Evolutionary conservation across 768 basidiomycete genomes (phyloP), one percentile per base, ranked within the genome.

Genomic region (Phlegmacium glaucopus): DNA sequence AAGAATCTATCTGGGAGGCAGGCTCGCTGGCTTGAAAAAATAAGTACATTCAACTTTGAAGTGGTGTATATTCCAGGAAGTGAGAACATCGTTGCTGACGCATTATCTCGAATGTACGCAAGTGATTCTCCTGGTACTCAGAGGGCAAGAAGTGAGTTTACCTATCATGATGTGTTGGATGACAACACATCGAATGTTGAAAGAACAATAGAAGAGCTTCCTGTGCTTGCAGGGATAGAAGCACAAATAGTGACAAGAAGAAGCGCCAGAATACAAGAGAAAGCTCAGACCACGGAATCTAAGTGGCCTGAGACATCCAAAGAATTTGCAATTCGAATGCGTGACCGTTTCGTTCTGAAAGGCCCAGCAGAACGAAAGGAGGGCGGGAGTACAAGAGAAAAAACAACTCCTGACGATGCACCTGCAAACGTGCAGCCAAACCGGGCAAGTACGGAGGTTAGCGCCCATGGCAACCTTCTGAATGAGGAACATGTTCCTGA

Each of bases 21-120:
- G 25, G 62, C 58, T 0, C 55, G 63, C 0, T 72, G 72, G 72
- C 16, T 67, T 5, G 65, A 68, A 5, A 54, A 57, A 11, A 47
- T 56, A 7, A 26, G 22, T 1, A 34, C 27, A 12, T 56, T 53
- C 42, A 47, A 56, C 27, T 56, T 56, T 36, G 37, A 52, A 22
- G 48, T 56, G 0, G 28, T 47, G 1, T 52, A 56, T 41, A 42
- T 56, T 1, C 48, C 51, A 5, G 71, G 71, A 0, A 49, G 36
- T 9, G 54, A 61, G 12, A 71, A 70, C 42, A 44, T 53, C 0
- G 28, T 69, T 1, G 60, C 62, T 1, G 69, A 72, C 52, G 56
- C 60, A 0, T 36, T 67, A 8, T 65, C 60, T 0, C 26, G 59
- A 0, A 57, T 55, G 18, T 55, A 55, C 37, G 51, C 53, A 3